phyloP scores from a whole-genome alignment of 75 land plant genomes.

The Chamaecyparis obtusa region DNA sequence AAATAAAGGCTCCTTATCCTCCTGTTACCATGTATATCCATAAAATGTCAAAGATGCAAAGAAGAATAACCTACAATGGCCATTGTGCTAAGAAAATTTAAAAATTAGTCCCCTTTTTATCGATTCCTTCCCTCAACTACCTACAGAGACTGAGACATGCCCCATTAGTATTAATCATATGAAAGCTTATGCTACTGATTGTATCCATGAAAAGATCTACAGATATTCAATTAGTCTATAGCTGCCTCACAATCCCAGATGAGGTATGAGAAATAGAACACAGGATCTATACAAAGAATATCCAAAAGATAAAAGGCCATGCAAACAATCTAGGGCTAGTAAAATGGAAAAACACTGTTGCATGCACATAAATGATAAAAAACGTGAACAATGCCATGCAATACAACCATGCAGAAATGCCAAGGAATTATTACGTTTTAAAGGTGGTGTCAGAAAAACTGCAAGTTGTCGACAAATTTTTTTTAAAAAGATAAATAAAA shows the following conservation, averaged over 20 bases:
- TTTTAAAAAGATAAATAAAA: too few relatives aligned
- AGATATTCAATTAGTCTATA: not conserved
- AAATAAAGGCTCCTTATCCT: conserved; percentile 96
- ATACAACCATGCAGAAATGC: not conserved
- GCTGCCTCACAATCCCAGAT: not conserved
- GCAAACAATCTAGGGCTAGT: not conserved
- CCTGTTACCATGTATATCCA: conserved; percentile 44
- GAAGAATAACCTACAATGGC: not conserved
- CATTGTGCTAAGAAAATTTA: not conserved
- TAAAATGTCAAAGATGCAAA: not conserved
- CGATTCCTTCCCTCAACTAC: not conserved
- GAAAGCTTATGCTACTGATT: not conserved
- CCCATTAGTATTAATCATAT: conserved; percentile 1
- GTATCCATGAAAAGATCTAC: not conserved
- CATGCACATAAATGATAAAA: not conserved
- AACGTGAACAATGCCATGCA: too few relatives aligned
- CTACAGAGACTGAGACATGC: not conserved
- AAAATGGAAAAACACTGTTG: not conserved
- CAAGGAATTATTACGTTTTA: not conserved
- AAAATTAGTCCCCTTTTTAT: not conserved
- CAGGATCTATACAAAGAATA: not conserved
- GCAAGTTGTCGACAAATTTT: too few relatives aligned
- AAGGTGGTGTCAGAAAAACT: not conserved
- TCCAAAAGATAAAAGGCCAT: not conserved
- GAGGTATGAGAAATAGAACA: not conserved